Conservation (phyloP, 2,329 filamentous ascomycete genomes). For the Akanthomyces uredinophilus region DNA sequence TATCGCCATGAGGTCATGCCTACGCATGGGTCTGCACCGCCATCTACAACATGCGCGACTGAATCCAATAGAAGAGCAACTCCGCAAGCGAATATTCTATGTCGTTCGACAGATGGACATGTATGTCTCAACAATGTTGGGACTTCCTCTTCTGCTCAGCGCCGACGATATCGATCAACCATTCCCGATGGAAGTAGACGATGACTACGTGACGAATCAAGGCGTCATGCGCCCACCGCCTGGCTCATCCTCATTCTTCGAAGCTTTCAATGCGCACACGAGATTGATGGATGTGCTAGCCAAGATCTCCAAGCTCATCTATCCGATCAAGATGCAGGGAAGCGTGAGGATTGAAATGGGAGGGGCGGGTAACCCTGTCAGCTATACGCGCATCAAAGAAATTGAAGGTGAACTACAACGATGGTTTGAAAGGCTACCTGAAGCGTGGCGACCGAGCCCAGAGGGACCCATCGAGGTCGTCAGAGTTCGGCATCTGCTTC, state of each 20-base stretch:
- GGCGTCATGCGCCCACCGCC: constrained; percentile 51
- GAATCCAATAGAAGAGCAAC: constrained; percentile 58
- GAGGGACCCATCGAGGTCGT: constrained; percentile 71
- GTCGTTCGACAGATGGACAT: constrained; percentile 66
- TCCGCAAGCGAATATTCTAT: constrained; percentile 61
- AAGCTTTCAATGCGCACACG: constrained; percentile 63
- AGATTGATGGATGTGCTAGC: constrained; percentile 58
- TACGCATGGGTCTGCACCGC: constrained; percentile 74
- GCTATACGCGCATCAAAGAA: constrained; percentile 57
- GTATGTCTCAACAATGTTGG: constrained; percentile 62
- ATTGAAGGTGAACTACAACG: constrained; percentile 59
- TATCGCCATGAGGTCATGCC: constrained; percentile 68
- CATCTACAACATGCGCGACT: constrained; percentile 60
- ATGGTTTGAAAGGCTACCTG: constrained; percentile 65
- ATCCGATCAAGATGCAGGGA: constrained; percentile 55
- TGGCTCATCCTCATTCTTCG: constrained; percentile 54
- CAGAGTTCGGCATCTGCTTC: constrained; percentile 65
- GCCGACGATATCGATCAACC: constrained; percentile 64
- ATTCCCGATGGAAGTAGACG: constrained; percentile 59
- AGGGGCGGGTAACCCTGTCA: constrained; percentile 55
- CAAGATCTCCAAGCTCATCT: constrained; percentile 61
- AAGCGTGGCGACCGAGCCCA: constrained; percentile 71
- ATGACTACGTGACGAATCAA: constrained; percentile 59
- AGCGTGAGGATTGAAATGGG: constrained; percentile 37
- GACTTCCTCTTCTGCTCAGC: constrained; percentile 59